These are phyloP conservation scores for Macroventuria anomochaeta DNA, from an alignment of 2,329 filamentous ascomycete genomes.

Conservation along the genomic window DNA sequence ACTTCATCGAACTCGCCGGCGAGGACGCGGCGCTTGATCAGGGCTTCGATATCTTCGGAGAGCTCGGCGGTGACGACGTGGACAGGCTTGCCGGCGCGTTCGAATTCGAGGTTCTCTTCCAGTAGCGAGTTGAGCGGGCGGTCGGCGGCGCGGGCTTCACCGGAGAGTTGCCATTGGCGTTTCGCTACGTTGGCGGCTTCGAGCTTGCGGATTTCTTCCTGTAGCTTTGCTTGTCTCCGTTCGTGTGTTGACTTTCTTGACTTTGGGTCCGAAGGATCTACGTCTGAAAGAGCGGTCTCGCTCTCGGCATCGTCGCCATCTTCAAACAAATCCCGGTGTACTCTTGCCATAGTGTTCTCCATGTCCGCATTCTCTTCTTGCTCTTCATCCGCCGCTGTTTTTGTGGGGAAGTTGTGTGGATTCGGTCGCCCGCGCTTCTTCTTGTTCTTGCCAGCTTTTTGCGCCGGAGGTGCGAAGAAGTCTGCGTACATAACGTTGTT, in stretches of 20 bases:
- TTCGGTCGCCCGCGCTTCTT: constrained; percentile 61
- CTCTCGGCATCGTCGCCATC: constrained; percentile 66
- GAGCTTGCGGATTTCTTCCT: constrained; percentile 87
- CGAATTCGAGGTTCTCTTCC: constrained; percentile 94
- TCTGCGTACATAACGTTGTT: constrained; percentile 91
- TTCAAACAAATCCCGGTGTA: constrained; percentile 89
- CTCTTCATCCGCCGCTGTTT: constrained; percentile 25
- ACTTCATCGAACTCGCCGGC: constrained; percentile 93
- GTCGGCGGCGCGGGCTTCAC: constrained; percentile 83
- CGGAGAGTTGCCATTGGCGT: constrained; percentile 86
- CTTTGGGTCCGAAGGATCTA: constrained; percentile 71
- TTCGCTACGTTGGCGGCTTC: constrained; percentile 90
- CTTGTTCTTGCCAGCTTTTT: constrained; percentile 69
- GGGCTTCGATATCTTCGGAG: constrained; percentile 86
- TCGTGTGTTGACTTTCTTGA: constrained; percentile 85
- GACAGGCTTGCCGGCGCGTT: constrained; percentile 91
- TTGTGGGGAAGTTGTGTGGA: constrained; percentile 56
- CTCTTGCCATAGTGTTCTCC: constrained; percentile 82
- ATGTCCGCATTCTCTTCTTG: constrained; percentile 65
- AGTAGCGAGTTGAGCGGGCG: constrained; percentile 90
- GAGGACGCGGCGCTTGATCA: constrained; percentile 93
- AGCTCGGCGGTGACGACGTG: constrained; percentile 92
- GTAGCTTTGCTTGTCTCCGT: constrained; percentile 81
- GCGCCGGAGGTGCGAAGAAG: constrained; percentile 87
- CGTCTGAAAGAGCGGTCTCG: constrained; percentile 64